Evolutionary conservation across 164 flowering plant species (phyloP), one percentile per base, ranked within the genome.

Genomic region (Malania oleifera): DNA sequence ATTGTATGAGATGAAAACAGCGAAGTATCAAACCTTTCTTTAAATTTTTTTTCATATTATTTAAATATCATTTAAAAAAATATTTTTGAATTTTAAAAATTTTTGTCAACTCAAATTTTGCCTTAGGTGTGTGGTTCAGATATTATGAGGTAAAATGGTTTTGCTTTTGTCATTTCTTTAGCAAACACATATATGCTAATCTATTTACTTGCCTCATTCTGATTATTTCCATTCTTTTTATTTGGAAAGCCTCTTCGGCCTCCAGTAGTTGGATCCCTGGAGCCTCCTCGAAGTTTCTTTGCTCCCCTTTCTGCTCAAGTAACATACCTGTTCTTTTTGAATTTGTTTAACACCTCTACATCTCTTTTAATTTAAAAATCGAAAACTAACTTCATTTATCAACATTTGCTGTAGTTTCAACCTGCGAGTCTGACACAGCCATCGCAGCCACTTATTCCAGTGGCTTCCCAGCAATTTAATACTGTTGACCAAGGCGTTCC

Each of bases 241-340:
- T 28, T 65, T 10, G 17, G n/a, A 25, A 41, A 63, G 66, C 66
- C 70, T 52, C 66, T 24, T 56, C 62, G 38, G 34, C 66, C 60
- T 44, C 71, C 68, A 18, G n/a, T 52, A 7, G 66, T 25, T 62
- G 63, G 70, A 52, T 55, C 71, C 14, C 45, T 70, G 61, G 69
- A 69, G 47, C 66, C 61, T 41, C 58, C 62, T 55, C 62, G 67
- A 34, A 54, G 45, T 47, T 73, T 66, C 57, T 34, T 37, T 40
- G 69, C 71, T 9, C 67, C 77, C 7, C 52, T 73, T 56, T 13
- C 71, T 49, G 22, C 43, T 46, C 77, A 70, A 59, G 77, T 73
- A 73, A 62, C 35, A 54, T 41, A 12, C 45, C 14, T 57, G 25
- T 27, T 51, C 57, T 20, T 37, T 14, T 20, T 41, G 37, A 18